These are phyloP conservation scores for Kluyveromyces marxianus DNA, from an alignment of 1,139 yeast genomes.

Conservation along the genomic window DNA sequence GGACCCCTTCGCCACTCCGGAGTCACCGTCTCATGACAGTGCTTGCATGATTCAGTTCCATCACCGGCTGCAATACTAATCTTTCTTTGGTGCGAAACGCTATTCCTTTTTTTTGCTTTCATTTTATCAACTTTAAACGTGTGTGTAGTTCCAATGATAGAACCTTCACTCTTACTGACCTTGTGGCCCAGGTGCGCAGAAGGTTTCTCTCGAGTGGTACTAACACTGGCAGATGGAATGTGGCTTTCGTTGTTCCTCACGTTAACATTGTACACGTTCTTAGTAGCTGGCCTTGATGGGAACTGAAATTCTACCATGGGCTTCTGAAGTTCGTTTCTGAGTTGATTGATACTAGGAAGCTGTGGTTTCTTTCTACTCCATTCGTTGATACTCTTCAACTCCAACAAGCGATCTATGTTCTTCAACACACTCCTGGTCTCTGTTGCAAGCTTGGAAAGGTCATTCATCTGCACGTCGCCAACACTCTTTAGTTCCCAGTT, in stretches of 20 bases:
- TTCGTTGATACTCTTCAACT: slow-evolving; percentile 1
- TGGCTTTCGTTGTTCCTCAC: not conserved
- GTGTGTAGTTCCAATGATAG: not conserved
- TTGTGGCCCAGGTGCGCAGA: not conserved
- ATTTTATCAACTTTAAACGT: slow-evolving; percentile 3
- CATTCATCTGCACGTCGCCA: not conserved
- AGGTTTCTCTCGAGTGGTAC: not conserved
- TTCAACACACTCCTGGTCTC: slow-evolving; percentile 1
- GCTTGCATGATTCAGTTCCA: slow-evolving; percentile 32
- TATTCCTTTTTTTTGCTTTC: slow-evolving; percentile 1
- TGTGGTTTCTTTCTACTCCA: slow-evolving; percentile 2
- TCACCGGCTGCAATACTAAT: slow-evolving; percentile 7
- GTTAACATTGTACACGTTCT: slow-evolving; percentile 2
- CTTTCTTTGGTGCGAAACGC: slow-evolving; percentile 1
- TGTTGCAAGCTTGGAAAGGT: not conserved
- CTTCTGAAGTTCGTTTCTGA: slow-evolving; percentile 4
- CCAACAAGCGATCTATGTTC: slow-evolving; percentile 1
- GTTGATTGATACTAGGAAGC: slow-evolving; percentile 3
- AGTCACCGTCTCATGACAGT: slow-evolving; percentile 67
- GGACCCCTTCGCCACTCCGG: slow-evolving; percentile 88
- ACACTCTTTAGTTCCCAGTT: not conserved
- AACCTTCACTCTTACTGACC: slow-evolving; percentile 3
- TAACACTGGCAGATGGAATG: not conserved
- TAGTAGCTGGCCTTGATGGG: not conserved
- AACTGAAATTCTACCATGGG: slow-evolving; percentile 4